Base-by-base conservation (phyloP, 2,329 filamentous ascomycete species). In the Phyllosticta capitalensis region DNA sequence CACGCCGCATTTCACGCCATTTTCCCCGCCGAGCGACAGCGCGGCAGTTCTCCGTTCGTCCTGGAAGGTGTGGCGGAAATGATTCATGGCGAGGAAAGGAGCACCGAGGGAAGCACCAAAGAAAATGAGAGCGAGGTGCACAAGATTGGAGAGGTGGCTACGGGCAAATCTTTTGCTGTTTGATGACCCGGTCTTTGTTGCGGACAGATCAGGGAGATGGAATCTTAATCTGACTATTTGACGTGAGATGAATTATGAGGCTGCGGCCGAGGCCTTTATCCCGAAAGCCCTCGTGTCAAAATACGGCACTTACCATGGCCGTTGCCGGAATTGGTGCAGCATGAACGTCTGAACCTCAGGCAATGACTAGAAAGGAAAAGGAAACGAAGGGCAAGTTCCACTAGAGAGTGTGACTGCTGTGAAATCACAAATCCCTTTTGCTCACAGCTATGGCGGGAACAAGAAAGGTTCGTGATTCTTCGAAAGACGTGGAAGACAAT, bases 31-130 rank as follows among this genome's bases (percentile, higher is more conserved):
- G 53, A 52, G 45, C 22, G 53, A 19, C 58, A 60, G 48, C 26
- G 26, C 1, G 58, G 48, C 10, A 2, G 10, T 1, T 38, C 52
- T 1, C 26, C 48, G 53, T 60, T 60, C 19, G 45, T 55, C 28
- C n/a, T 60, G 51, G 56, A 28, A 10, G 24, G 17, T 50, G n/a
- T 22, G 9, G 50, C 56, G 17, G 56, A 58, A 21, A 53, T 58
- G 56, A 7, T 58, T 52, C 52, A 55, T 20, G 58, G 52, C 0
- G 53, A 38, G 20, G 26, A 51, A 3, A 49, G 24, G 45, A 48
- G 38, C 38, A 17, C 38, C 2, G 38, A 45, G 17, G 38, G 38
- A n/a, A 45, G 38, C 17, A 45, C 38, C 7, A 12, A n/a, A 14
- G 38, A n/a, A n/a, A 45, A 45, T 45, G 38, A 45, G 38, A n/a